Percentiles rank a stretch among this genome's conserved stretches.
These are phyloP conservation scores for Collybia sordida DNA, from an alignment of 768 basidiomycete species.

Conservation along the genomic window DNA sequence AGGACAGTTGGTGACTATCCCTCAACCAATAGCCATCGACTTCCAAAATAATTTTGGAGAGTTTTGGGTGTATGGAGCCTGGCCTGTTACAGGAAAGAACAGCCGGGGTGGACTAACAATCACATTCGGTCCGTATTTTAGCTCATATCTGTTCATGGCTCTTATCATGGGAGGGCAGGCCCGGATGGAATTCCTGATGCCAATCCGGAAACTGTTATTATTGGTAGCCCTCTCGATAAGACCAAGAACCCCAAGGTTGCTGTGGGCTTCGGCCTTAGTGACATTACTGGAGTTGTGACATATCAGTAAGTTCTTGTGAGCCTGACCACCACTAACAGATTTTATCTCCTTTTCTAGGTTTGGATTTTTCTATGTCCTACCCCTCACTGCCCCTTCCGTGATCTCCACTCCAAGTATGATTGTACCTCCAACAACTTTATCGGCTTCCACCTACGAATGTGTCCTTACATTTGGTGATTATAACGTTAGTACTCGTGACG, in stretches of 20 bases:
- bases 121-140: slow-evolving; percentile 36
- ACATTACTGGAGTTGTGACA: slow-evolving; percentile 55
- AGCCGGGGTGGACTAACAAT: slow-evolving; percentile 54
- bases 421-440: slow-evolving; percentile 39
- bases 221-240: slow-evolving; percentile 54
- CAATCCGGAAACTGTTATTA: slow-evolving; percentile 56
- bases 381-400: slow-evolving; percentile 52
- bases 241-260: slow-evolving; percentile 48
- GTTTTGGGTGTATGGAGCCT: slow-evolving; percentile 59
- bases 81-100: slow-evolving; percentile 57
- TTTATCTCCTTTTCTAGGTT: slow-evolving; percentile 22
- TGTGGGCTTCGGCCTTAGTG: slow-evolving; percentile 43
- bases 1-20: slow-evolving; percentile 55
- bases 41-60: slow-evolving; percentile 56
- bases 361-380: slow-evolving; percentile 59
- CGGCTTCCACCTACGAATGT: slow-evolving; percentile 35
- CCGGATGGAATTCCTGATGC: slow-evolving; percentile 51
- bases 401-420: slow-evolving; percentile 33
- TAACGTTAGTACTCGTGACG: slow-evolving; percentile 38
- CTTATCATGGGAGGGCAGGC: slow-evolving; percentile 26
- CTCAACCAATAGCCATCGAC: slow-evolving; percentile 42
- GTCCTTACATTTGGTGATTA: slow-evolving; percentile 57
- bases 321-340: background rate
- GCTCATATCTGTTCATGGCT: background rate
- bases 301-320: slow-evolving; percentile 41